phyloP scores from a whole-genome alignment of 2,329 filamentous ascomycete species.

The Cercospora zeae-maydis region DNA sequence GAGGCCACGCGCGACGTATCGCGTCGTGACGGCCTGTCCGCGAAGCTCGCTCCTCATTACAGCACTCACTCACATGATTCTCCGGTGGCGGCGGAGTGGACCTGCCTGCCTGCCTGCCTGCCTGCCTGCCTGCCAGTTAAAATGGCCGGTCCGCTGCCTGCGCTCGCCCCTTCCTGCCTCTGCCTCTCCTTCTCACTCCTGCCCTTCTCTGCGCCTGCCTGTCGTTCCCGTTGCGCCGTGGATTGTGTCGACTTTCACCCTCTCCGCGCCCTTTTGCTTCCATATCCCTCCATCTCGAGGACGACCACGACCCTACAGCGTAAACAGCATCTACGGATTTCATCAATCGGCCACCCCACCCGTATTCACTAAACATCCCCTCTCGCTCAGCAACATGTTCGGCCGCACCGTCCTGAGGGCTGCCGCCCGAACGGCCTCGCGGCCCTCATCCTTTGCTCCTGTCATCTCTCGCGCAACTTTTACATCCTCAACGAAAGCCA shows the following conservation, averaged over 20 bases:
- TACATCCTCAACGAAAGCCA: conserved; percentile 24
- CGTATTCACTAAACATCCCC: not conserved
- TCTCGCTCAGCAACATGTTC: conserved; percentile 19
- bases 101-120: not conserved
- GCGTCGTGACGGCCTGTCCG: not conserved
- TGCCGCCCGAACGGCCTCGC: conserved; percentile 17
- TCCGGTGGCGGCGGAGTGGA: no score
- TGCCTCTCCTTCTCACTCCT: not conserved
- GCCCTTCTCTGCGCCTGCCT: not conserved
- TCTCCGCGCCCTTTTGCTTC: not conserved
- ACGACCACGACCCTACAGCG: not conserved
- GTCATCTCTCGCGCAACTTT: conserved; percentile 26
- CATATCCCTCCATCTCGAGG: not conserved
- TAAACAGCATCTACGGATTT: not conserved
- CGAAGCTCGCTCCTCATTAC: no score
- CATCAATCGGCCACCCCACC: not conserved
- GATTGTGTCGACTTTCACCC: not conserved
- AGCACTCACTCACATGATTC: not conserved
- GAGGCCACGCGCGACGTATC: not conserved
- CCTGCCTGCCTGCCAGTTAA: not conserved
- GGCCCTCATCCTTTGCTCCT: conserved; percentile 18
- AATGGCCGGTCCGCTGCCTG: not conserved
- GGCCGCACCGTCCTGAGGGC: conserved; percentile 21
- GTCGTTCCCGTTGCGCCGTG: not conserved
- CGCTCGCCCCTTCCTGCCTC: not conserved